Conservation (phyloP, 2,329 filamentous ascomycete species). For the Monilinia polystroma region DNA sequence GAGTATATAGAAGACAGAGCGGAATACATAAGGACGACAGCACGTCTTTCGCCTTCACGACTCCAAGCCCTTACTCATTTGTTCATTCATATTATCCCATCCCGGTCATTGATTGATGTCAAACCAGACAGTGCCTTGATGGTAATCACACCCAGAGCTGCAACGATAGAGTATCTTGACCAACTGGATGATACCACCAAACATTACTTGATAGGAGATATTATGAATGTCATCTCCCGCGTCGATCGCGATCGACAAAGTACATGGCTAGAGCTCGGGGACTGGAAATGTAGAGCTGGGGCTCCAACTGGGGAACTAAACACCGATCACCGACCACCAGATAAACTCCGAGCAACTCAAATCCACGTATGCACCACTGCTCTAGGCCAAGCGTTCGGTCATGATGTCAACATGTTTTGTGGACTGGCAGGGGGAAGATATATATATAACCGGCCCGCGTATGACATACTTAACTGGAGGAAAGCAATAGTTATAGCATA, state of each 20-base stretch:
- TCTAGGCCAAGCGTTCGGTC: not conserved
- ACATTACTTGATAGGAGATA: not conserved
- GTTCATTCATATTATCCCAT: conserved; percentile 1
- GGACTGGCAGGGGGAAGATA: not conserved
- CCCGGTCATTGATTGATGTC: too few relatives aligned
- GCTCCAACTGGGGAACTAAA: not conserved
- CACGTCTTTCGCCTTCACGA: not conserved
- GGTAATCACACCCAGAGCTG: conserved; percentile 1
- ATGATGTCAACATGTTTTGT: not conserved
- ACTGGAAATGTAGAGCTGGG: conserved; percentile 13
- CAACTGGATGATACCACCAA: not conserved
- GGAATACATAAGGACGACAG: not conserved
- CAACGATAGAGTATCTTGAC: conserved; percentile 12
- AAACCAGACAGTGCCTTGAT: conserved; percentile 9
- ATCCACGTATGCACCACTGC: conserved; percentile 3
- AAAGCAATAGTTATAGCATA: not conserved
- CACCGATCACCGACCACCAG: too few relatives aligned
- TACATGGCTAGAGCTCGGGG: conserved; percentile 5
- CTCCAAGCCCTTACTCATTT: conserved; percentile 6
- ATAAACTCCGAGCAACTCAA: not conserved
- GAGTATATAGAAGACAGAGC: conserved; percentile 17
- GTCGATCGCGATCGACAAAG: not conserved
- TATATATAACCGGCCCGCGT: not conserved
- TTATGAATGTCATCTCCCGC: conserved; percentile 6
- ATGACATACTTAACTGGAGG: not conserved